Evolutionary conservation across 1,139 yeast species (phyloP), one percentile per base, ranked within the genome.

Genomic region (Pichia cactophila): DNA sequence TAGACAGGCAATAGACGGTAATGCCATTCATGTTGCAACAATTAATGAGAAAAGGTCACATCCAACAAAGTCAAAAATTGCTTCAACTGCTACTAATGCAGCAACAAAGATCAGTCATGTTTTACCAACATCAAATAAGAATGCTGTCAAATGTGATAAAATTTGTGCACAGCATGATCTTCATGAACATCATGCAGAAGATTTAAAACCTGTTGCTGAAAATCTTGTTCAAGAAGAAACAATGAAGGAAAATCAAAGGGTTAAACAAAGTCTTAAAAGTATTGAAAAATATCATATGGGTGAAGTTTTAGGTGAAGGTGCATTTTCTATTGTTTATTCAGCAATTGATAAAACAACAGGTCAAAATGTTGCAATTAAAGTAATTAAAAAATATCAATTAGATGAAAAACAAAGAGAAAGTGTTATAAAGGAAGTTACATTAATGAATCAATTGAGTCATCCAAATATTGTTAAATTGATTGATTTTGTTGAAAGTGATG

Each of bases 251-350:
- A 65, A 64, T 57, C 65, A 64, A 51, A 64, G 63, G 49, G 65
- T 58, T 60, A 61, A 65, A 58, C 74, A 73, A 23, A 64, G 69
- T 46, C 80, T 77, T 56, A 78, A 77, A 31, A 77, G 78, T 1
- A 65, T 77, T 31, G 77, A 74, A 29, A 58, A 71, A 33, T 80
- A 75, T 61, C 62, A 65, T 44, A 67, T 78, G 45, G 54, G 73
- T 51, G 77, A 72, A 26, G 73, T 73, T 51, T 69, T 84, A 12
- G 90, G 90, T 1, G 92, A 86, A 63, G 97, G 97, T 16, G 97
- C 97, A 0, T 90, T 90, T 64, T 86, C 96, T 4, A 76, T 80
- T 26, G 97, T 90, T 6, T 89, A 82, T 67, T 80, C 80, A 59
- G 97, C 96, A 0, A 58, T 70, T 37, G 81, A 83, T 59, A 53